Evolutionary conservation across 1,139 yeast species (phyloP), one percentile per base, ranked within the genome.

Genomic region (Meyerozyma guilliermondii): DNA sequence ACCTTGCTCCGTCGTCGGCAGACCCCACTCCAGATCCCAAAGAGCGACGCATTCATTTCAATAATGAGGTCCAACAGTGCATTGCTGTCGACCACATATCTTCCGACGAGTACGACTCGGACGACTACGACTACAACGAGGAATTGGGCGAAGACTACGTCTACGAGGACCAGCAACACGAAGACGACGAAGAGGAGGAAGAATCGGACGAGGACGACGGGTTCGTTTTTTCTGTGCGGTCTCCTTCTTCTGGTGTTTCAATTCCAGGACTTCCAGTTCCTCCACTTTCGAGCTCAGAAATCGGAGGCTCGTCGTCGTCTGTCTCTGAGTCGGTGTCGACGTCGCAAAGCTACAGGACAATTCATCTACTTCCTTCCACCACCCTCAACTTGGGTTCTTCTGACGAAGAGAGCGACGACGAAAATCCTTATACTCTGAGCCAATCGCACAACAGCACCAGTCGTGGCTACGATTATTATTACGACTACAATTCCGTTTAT

Each of bases 21-120:
- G 10, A 3, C n/a, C 14, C 30, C 10, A 10, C 31, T 14, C 38
- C 29, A 6, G 38, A 22, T 10, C 23, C 30, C 2, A 27, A 63
- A 43, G 68, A 65, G 39, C 74, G 92, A 48, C 92, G 77, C 51
- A 89, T 91, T 45, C 98, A 89, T 64, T 92, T 92, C 65, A 91
- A 85, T 58, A 95, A 88, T 56, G 80, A 89, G 45, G 98, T 92
- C 23, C 91, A 87, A 59, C 98, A 92, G 63, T 91, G 98, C 61
- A 80, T 86, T 46, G 88, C 95, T 0, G 59, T 87, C 16, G 80
- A 81, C 47, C 57, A 62, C 13, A 59, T 51, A 40, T 58, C 64
- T 8, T 71, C 66, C 39, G 66, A 69, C 38, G 76, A 69, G 23
- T 62, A 58, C 36, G 46, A 42, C 10, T 38, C 46, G 24, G 50